Evolutionary conservation across 208 protist species (phyloP).

Genomic region (Leishmania martiniquensis): DNA sequence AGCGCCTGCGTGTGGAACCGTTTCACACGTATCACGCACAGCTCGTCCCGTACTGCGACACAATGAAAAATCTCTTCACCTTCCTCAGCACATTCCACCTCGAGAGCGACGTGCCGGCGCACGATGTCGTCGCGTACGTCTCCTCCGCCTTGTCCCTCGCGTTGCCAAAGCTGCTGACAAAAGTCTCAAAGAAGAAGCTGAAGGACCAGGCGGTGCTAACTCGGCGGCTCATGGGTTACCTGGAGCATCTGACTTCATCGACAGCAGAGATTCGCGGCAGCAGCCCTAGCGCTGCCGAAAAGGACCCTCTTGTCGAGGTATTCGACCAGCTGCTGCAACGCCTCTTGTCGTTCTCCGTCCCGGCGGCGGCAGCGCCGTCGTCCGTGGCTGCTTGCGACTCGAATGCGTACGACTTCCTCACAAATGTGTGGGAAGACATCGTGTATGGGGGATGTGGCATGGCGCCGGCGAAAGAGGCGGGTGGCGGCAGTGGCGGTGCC

Average conservation of each 20-base stretch:
- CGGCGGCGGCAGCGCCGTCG: slow-evolving; percentile 6
- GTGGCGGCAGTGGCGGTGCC: background rate
- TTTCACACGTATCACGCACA: slow-evolving; percentile 65
- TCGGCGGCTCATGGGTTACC: slow-evolving; percentile 74
- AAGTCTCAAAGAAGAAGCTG: slow-evolving; percentile 73
- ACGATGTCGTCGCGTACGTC: slow-evolving; percentile 70
- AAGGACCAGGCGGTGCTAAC: slow-evolving; percentile 82
- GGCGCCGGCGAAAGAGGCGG: slow-evolving; percentile 4
- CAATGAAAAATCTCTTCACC: slow-evolving; percentile 73
- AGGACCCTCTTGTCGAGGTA: slow-evolving; percentile 54
- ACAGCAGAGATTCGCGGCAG: background rate
- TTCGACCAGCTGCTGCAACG: slow-evolving; percentile 72
- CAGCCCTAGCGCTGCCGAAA: background rate
- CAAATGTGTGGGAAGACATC: slow-evolving; percentile 33
- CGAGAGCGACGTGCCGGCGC: slow-evolving; percentile 58
- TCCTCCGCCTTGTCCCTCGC: slow-evolving; percentile 68
- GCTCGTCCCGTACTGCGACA: slow-evolving; percentile 80
- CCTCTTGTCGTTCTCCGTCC: slow-evolving; percentile 63
- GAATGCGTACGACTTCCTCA: slow-evolving; percentile 27
- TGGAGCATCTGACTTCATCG: slow-evolving; percentile 56
- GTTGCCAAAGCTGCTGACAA: slow-evolving; percentile 78
- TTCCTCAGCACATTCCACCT: slow-evolving; percentile 86
- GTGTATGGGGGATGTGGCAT: slow-evolving; percentile 33
- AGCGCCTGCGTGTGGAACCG: slow-evolving; percentile 73
- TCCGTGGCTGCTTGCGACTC: background rate